Conservation (phyloP, 148 eudicot species). For the Rhododendron griersonianum region DNA sequence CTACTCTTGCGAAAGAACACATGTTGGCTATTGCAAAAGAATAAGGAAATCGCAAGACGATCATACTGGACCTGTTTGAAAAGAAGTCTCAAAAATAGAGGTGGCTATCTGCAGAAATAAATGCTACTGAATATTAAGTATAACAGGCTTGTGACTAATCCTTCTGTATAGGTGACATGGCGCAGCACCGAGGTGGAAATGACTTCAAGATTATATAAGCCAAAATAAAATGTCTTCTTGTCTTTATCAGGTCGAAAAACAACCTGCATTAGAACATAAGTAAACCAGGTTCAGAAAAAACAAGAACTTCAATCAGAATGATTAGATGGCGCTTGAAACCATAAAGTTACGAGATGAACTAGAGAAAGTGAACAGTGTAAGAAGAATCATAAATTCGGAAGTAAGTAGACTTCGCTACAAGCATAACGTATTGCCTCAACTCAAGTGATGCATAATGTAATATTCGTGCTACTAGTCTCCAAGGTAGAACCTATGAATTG, state of each 20-base stretch:
- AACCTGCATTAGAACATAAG: slow-evolving; percentile 9
- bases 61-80: background rate
- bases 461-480: background rate
- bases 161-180: background rate
- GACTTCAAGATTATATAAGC: background rate
- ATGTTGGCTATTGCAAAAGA: background rate
- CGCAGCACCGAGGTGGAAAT: background rate
- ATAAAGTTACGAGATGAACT: background rate
- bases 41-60: background rate
- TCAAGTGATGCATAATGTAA: background rate
- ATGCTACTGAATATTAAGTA: background rate
- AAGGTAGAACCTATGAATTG: background rate
- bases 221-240: background rate
- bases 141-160: background rate
- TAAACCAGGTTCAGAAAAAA: background rate
- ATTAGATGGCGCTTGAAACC: background rate
- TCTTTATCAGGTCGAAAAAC: background rate
- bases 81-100: background rate
- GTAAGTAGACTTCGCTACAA: background rate
- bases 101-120: background rate
- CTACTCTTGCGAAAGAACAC: background rate
- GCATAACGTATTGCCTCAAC: background rate
- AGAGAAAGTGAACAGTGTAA: background rate
- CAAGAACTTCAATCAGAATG: background rate
- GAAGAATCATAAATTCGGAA: background rate